phyloP scores from a whole-genome alignment of 768 basidiomycete genomes.

The Lactarius tabidus region DNA sequence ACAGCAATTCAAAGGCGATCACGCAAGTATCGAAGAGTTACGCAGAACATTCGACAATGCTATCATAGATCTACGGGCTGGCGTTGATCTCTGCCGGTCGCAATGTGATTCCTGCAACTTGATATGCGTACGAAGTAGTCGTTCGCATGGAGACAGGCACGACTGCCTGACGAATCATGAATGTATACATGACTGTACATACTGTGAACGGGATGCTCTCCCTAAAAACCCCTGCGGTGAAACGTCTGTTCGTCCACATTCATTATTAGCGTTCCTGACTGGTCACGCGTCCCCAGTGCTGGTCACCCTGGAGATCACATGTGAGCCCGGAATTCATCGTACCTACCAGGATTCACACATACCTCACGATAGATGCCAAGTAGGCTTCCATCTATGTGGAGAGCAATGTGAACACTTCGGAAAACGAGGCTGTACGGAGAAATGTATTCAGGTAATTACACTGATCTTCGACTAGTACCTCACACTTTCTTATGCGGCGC shows the following conservation, averaged over 20 bases:
- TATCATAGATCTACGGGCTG: neutral
- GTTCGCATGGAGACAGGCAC: neutral
- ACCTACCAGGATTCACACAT: neutral
- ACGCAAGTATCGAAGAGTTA: neutral
- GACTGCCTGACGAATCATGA: neutral
- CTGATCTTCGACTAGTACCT: neutral
- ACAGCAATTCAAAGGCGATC: neutral
- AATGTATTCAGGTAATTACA: slow-evolving; percentile 46
- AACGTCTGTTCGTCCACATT: neutral
- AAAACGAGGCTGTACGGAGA: slow-evolving; percentile 46
- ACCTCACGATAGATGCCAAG: slow-evolving; percentile 41
- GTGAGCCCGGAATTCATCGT: slow-evolving; percentile 30
- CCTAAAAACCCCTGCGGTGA: neutral
- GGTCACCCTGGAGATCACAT: slow-evolving; percentile 37
- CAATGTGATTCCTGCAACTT: neutral
- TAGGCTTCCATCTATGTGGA: slow-evolving; percentile 46
- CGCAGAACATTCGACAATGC: neutral
- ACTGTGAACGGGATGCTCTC: neutral
- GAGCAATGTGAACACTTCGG: slow-evolving; percentile 43
- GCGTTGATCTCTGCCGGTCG: neutral
- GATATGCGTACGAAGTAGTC: neutral
- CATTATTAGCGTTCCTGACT: neutral
- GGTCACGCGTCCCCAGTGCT: neutral
- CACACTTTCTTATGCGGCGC: neutral
- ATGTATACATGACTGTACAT: neutral